phyloP scores from a whole-genome alignment of 2,329 filamentous ascomycete genomes.

The Aspergillus sergii region DNA sequence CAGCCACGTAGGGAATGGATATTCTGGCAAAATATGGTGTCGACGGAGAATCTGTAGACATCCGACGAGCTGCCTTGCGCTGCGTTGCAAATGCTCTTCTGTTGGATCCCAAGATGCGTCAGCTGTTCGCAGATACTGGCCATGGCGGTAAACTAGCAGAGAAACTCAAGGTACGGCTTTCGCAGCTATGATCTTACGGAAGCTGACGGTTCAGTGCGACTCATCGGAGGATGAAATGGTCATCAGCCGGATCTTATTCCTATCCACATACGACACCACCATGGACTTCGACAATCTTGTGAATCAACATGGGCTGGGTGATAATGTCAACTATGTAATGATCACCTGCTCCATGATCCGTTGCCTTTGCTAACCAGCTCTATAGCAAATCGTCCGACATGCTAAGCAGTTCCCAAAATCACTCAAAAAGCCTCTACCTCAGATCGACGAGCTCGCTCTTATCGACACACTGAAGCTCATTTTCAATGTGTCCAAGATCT shows the following conservation, averaged over 20 bases:
- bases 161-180: slow-evolving; percentile 60
- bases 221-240: slow-evolving; percentile 86
- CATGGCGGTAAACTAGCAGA: slow-evolving; percentile 69
- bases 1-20: slow-evolving; percentile 66
- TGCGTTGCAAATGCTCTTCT: slow-evolving; percentile 85
- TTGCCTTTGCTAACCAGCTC: slow-evolving; percentile 21
- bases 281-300: slow-evolving; percentile 68
- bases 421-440: slow-evolving; percentile 35
- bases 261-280: slow-evolving; percentile 76
- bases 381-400: slow-evolving; percentile 69
- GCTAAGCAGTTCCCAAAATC: slow-evolving; percentile 56
- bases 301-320: slow-evolving; percentile 65
- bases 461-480: slow-evolving; percentile 82
- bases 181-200: background rate
- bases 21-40: slow-evolving; percentile 75
- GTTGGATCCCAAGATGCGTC: slow-evolving; percentile 67
- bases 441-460: slow-evolving; percentile 75
- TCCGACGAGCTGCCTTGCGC: slow-evolving; percentile 74
- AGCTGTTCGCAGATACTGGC: slow-evolving; percentile 72
- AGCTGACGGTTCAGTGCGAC: slow-evolving; percentile 54
- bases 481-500: slow-evolving; percentile 83
- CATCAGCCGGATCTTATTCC: slow-evolving; percentile 74
- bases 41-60: slow-evolving; percentile 61
- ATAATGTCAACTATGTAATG: slow-evolving; percentile 63
- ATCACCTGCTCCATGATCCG: background rate